Percentiles rank a stretch among this genome's conserved stretches.
Conservation (phyloP, 768 basidiomycete genomes). For the Lentinula sp. region DNA sequence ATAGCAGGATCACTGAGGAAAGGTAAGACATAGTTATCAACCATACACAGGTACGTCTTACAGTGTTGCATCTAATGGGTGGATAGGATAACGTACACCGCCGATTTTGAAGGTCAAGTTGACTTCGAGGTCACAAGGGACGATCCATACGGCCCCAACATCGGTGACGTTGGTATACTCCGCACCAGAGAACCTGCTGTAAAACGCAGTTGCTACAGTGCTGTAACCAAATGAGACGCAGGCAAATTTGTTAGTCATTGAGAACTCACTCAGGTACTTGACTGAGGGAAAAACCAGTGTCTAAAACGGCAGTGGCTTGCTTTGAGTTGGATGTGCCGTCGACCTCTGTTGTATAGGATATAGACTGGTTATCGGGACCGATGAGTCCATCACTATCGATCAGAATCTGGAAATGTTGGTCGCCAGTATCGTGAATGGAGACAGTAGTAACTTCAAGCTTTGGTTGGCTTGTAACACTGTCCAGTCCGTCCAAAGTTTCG, state of each 20-base stretch:
- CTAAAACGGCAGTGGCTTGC: conserved; percentile 56
- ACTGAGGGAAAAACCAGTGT: conserved; percentile 65
- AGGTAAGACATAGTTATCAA: not conserved
- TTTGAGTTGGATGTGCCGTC: conserved; percentile 29
- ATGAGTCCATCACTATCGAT: conserved; percentile 58
- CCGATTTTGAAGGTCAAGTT: conserved; percentile 62
- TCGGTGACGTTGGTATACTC: conserved; percentile 30
- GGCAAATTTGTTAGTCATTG: conserved; percentile 12
- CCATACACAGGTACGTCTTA: conserved; percentile 19
- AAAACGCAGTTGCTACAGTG: conserved; percentile 53
- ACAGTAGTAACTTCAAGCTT: conserved; percentile 41
- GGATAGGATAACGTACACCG: conserved; percentile 51
- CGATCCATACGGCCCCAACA: conserved; percentile 46
- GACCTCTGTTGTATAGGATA: conserved; percentile 41
- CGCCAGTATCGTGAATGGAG: conserved; percentile 20
- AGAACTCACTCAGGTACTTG: conserved; percentile 46
- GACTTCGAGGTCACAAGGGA: conserved; percentile 60
- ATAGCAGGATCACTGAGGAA: conserved; percentile 22
- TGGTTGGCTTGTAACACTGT: conserved; percentile 42
- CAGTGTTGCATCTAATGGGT: conserved; percentile 60
- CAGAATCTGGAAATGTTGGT: conserved; percentile 63
- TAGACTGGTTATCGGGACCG: conserved; percentile 50
- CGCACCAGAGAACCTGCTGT: conserved; percentile 49
- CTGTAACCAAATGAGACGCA: conserved; percentile 19
- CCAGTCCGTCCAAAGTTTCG: conserved; percentile 45